Evolutionary conservation across 768 basidiomycete species (phyloP).

Genomic region (Hygrophorus russula): DNA sequence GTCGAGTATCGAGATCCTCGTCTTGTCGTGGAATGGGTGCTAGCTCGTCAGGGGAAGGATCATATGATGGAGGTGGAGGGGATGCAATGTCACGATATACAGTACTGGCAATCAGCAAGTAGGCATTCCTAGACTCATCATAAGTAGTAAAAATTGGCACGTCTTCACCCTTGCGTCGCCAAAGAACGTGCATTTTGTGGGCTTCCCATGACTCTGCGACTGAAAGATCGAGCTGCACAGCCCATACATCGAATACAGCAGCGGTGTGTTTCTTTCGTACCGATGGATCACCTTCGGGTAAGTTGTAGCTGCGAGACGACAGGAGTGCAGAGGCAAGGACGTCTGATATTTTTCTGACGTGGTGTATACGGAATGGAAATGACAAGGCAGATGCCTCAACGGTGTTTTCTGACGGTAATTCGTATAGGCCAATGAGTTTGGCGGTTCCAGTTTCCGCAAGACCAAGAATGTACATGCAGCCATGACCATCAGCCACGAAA

Average conservation of each 20-base stretch:
- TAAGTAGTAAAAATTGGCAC: conserved; percentile 55
- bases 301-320: conserved; percentile 44
- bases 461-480: conserved; percentile 51
- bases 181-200: conserved; percentile 40
- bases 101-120: conserved; percentile 50
- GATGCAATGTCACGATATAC: conserved; percentile 34
- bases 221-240: conserved; percentile 37
- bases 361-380: conserved; percentile 35
- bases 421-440: conserved; percentile 40
- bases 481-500: conserved; percentile 61
- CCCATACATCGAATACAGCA: conserved; percentile 57
- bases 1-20: conserved; percentile 39
- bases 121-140: conserved; percentile 29
- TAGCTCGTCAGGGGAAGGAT: conserved; percentile 55
- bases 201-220: conserved; percentile 20
- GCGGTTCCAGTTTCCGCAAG: conserved; percentile 28
- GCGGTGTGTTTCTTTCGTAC: conserved; percentile 13
- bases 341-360: conserved; percentile 25
- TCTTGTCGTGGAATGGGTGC: conserved; percentile 55
- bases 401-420: conserved; percentile 27
- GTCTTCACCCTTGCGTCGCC: conserved; percentile 59
- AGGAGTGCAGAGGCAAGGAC: conserved; percentile 34
- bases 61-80: conserved; percentile 26
- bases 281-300: conserved; percentile 12
- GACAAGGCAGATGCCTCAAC: conserved; percentile 20